phyloP scores from a whole-genome alignment of 108 stramenopile genomes.

The Cylindrotheca closterium region DNA sequence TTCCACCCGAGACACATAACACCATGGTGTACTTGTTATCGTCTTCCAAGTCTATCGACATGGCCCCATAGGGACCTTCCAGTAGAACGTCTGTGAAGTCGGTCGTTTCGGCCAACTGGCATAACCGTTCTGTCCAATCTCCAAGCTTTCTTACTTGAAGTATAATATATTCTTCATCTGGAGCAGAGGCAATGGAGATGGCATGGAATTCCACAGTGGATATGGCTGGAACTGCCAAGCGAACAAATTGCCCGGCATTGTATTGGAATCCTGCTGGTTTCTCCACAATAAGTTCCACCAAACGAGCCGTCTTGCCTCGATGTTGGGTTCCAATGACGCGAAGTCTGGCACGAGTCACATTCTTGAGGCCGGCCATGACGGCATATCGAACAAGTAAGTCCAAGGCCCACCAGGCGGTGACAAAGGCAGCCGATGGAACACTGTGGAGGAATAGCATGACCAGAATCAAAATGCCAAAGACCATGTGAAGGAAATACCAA shows the following conservation, averaged over 20 bases:
- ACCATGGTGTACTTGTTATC: slow-evolving; percentile 38
- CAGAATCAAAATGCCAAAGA: slow-evolving; percentile 17
- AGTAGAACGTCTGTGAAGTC: slow-evolving; percentile 24
- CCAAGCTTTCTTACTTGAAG: slow-evolving; percentile 43
- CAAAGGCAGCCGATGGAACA: slow-evolving; percentile 16
- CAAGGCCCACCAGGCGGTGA: slow-evolving; percentile 19
- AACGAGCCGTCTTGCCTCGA: slow-evolving; percentile 31
- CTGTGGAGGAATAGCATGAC: slow-evolving; percentile 29
- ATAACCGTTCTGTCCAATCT: slow-evolving; percentile 38
- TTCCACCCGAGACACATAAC: slow-evolving; percentile 48
- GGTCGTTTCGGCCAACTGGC: slow-evolving; percentile 24
- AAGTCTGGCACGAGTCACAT: slow-evolving; percentile 28
- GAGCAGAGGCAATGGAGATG: slow-evolving; percentile 27
- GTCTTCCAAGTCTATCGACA: slow-evolving; percentile 33
- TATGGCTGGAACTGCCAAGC: slow-evolving; percentile 26
- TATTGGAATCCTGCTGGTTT: slow-evolving; percentile 39
- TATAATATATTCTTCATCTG: slow-evolving; percentile 31
- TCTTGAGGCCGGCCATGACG: slow-evolving; percentile 34
- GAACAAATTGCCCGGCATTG: slow-evolving; percentile 53
- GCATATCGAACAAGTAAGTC: slow-evolving; percentile 36
- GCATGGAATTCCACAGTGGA: slow-evolving; percentile 41
- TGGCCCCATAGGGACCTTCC: slow-evolving; percentile 50
- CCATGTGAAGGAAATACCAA: slow-evolving; percentile 37
- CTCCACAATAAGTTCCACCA: slow-evolving; percentile 40
- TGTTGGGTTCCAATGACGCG: no score